phyloP scores from a whole-genome alignment of 495 filamentous ascomycete species.

The Viridothelium virens region DNA sequence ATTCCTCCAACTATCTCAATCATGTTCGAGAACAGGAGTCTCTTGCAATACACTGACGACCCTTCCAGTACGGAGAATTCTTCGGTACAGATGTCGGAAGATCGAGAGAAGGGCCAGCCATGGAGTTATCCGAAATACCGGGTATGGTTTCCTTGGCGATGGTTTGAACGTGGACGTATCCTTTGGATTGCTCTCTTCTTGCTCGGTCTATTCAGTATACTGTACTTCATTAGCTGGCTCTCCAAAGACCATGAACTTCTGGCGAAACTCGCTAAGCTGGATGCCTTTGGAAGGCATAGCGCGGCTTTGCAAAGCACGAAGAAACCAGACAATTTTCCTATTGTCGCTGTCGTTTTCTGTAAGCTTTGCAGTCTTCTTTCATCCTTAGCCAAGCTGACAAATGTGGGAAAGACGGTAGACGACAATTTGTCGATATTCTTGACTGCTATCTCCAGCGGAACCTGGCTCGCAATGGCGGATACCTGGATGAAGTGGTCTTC shows the following conservation, averaged over 20 bases:
- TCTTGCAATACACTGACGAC: not conserved
- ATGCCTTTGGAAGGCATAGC: not conserved
- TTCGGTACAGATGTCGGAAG: not conserved
- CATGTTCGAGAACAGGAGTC: slow-evolving; percentile 23
- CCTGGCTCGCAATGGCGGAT: slow-evolving; percentile 44
- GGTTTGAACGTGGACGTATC: not conserved
- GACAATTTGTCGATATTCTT: slow-evolving; percentile 7
- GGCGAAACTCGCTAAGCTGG: not conserved
- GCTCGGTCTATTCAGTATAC: not conserved
- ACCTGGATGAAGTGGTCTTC: slow-evolving; percentile 48
- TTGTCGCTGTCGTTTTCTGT: slow-evolving; percentile 1
- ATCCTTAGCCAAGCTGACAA: not conserved
- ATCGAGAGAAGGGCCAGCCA: not conserved
- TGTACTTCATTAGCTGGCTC: not conserved
- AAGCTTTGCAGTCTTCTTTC: not conserved
- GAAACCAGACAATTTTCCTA: not conserved
- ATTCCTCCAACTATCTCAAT: not conserved
- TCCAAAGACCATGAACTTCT: not conserved
- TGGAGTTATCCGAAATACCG: not conserved
- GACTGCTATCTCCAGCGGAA: slow-evolving; percentile 33
- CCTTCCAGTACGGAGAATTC: not conserved
- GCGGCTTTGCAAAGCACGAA: not conserved
- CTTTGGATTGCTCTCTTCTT: not conserved
- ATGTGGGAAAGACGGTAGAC: not conserved
- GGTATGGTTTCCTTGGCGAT: not conserved